Evolutionary conservation across 257 asterid genomes (phyloP).

Genomic region (Plantago ovata): DNA sequence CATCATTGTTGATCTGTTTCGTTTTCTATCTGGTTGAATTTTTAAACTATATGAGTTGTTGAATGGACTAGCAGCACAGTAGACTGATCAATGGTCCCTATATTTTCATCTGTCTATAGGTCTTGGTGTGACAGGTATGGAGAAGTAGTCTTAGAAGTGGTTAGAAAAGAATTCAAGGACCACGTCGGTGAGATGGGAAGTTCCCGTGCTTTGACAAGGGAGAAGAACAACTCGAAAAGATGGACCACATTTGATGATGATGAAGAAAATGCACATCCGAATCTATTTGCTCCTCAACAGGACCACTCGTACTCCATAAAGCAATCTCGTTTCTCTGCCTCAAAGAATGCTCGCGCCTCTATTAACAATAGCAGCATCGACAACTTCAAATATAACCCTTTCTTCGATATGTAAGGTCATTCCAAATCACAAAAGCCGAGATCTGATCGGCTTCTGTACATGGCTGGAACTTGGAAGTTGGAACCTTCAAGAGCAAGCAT

Average conservation of each 20-base stretch:
- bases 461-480: not conserved
- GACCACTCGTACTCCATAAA: conserved; percentile 25
- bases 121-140: conserved; percentile 65
- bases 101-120: conserved; percentile 23
- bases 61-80: not conserved
- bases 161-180: conserved; percentile 67
- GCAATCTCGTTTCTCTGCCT: conserved; percentile 32
- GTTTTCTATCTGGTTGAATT: no score
- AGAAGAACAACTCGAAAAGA: conserved; percentile 32
- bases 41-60: no score
- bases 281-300: conserved; percentile 47
- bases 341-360: conserved; percentile 25
- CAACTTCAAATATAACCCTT: conserved; percentile 65
- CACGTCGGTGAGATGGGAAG: conserved; percentile 60
- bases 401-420: conserved; percentile 43
- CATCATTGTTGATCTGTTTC: no score
- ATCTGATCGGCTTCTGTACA: conserved; percentile 23
- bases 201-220: conserved; percentile 20
- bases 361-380: conserved; percentile 37
- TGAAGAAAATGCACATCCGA: conserved; percentile 60
- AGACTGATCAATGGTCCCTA: not conserved
- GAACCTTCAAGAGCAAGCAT: conserved; percentile 21
- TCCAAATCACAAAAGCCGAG: conserved; percentile 25
- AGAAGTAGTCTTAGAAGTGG: conserved; percentile 61
- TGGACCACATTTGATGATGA: conserved; percentile 65